Evolutionary conservation across 2,329 filamentous ascomycete species (phyloP), one percentile per base, ranked within the genome.

Genomic region (Colletotrichum scovillei): DNA sequence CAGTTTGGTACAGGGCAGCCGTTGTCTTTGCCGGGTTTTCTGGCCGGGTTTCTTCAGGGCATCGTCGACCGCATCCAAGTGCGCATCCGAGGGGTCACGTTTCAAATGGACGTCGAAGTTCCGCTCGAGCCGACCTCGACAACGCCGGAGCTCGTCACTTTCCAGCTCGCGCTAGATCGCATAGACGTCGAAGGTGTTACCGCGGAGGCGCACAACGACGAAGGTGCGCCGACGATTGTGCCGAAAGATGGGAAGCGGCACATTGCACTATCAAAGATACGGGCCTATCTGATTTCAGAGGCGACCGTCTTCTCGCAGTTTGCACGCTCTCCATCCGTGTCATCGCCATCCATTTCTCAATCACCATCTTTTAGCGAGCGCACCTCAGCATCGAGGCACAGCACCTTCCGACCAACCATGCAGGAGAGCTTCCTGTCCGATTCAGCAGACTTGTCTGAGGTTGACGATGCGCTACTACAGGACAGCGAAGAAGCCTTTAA

Each of bases 41-140:
- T 97, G 59, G 89, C 92, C 55, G 90, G 89, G 75, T 94, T 95
- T 76, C 82, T 96, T 6, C 92, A 95, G 76, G 93, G 93, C 35
- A 90, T 95, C 62, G 84, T 93, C 30, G 93, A 97, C 81, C 89
- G 93, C 58, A 86, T 92, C 68, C 90, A 93, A 78, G 83, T 96
- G 30, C 86, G 85, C 63, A 90, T 96, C 71, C 88, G 88, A 63
- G 88, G 90, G 30, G 88, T 96, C 69, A 88, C 87, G 12, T 87
- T 95, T 75, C 90, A 92, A 77, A 83, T 95, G 22, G 91, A 94
- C 76, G 83, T 92, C 53, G 86, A 90, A 62, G 82, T 91, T 9
- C 87, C 88, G 2, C 79, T 86, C 38, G 87, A 92, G 72, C 78
- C 84, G 69, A 81, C 79, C 76, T 80, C 83, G n/a, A 78, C 85